Conservation (phyloP, 345 rosid species). For the Euphorbia tirucalli region DNA sequence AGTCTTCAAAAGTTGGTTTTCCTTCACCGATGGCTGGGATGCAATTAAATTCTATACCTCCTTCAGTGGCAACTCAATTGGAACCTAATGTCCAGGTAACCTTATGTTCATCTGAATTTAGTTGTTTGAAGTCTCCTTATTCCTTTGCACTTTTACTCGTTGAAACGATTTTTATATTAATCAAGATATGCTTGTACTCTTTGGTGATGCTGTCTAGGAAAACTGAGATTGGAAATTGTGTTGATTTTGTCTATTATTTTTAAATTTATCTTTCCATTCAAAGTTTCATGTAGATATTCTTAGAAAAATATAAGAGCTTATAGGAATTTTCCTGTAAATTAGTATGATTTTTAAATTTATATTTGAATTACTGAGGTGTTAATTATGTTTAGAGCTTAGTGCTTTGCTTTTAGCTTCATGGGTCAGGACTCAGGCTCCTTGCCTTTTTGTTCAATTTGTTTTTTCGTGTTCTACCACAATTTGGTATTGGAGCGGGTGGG, state of each 20-base stretch:
- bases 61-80: too few relatives aligned
- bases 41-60: slow-evolving; percentile 23
- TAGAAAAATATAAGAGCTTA: too few relatives aligned
- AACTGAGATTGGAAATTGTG: neutral
- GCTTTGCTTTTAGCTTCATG: neutral
- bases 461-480: neutral
- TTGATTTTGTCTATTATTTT: neutral
- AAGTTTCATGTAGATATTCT: too few relatives aligned
- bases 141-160: neutral
- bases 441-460: neutral
- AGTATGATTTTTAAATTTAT: too few relatives aligned
- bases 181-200: neutral
- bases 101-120: neutral
- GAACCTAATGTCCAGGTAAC: slow-evolving; percentile 58
- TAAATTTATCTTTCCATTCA: too few relatives aligned
- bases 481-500: neutral
- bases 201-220: neutral
- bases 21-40: slow-evolving; percentile 31
- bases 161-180: too few relatives aligned
- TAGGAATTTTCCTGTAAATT: too few relatives aligned
- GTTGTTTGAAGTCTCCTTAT: slow-evolving; percentile 6
- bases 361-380: too few relatives aligned
- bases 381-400: too few relatives aligned
- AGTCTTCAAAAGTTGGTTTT: slow-evolving; percentile 52
- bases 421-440: neutral